phyloP scores from a whole-genome alignment of 2,329 filamentous ascomycete genomes.

The Pyrenochaeta sp. region DNA sequence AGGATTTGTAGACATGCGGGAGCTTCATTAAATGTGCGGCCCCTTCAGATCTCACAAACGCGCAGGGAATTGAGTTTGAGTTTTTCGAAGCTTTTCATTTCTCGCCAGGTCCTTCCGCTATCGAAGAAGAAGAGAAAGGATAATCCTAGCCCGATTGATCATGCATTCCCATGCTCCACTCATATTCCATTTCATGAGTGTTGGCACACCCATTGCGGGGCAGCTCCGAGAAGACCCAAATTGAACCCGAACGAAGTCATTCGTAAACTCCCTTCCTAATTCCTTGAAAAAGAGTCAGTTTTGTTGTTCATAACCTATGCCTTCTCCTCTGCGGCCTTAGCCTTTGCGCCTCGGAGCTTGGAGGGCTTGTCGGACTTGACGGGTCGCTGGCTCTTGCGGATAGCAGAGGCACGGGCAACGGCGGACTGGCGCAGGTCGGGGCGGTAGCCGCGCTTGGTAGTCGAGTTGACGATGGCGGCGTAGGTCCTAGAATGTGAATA shows the following conservation, averaged over 20 bases:
- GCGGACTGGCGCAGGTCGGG: slow-evolving; percentile 64
- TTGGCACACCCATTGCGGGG: slow-evolving; percentile 5
- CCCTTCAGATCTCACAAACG: too few relatives aligned
- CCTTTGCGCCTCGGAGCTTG: slow-evolving; percentile 83
- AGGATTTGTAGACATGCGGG: too few relatives aligned
- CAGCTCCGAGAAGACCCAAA: slow-evolving; percentile 12
- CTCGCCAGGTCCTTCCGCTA: slow-evolving; percentile 16
- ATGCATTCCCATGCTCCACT: too few relatives aligned
- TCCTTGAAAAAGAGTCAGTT: slow-evolving; percentile 7
- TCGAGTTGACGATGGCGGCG: slow-evolving; percentile 82
- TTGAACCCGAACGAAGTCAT: slow-evolving; percentile 30
- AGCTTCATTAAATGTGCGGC: neutral
- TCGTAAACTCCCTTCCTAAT: slow-evolving; percentile 23
- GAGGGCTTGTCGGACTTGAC: slow-evolving; percentile 76
- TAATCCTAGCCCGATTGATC: slow-evolving; percentile 18
- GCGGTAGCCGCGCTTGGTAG: slow-evolving; percentile 85
- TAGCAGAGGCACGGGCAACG: slow-evolving; percentile 84
- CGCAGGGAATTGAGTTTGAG: slow-evolving; percentile 1
- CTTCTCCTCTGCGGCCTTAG: slow-evolving; percentile 67
- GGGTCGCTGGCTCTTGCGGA: slow-evolving; percentile 79
- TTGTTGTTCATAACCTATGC: slow-evolving; percentile 32
- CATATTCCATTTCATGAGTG: slow-evolving; percentile 17
- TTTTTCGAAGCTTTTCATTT: slow-evolving; percentile 30
- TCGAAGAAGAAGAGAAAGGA: too few relatives aligned
- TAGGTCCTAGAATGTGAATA: slow-evolving; percentile 71